Evolutionary conservation across 2,329 filamentous ascomycete species (phyloP).

Genomic region (Westerdykella ornata): DNA sequence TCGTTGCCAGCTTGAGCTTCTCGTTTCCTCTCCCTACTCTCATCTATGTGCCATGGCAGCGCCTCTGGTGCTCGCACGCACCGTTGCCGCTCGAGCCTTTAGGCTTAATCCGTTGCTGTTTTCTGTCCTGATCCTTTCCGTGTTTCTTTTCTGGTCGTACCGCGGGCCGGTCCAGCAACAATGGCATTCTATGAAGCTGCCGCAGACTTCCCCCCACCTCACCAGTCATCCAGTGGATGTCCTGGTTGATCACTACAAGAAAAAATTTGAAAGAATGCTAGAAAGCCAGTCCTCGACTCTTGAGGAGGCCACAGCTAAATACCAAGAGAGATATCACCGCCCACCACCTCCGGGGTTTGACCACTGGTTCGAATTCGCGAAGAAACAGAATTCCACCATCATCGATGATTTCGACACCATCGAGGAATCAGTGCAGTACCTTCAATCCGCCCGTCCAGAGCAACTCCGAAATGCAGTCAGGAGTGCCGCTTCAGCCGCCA

Average conservation of each 20-base stretch:
- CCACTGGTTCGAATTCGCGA: constrained; percentile 54
- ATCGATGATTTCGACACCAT: constrained; percentile 58
- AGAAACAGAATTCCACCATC: constrained; percentile 45
- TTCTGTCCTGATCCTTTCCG: too few relatives aligned
- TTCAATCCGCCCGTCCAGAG: constrained; percentile 47
- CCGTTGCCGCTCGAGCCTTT: too few relatives aligned
- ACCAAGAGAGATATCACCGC: constrained; percentile 47
- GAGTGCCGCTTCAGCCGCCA: constrained; percentile 48
- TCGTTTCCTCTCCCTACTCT: too few relatives aligned
- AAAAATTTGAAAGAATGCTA: not conserved
- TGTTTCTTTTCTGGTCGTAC: too few relatives aligned
- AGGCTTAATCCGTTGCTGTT: too few relatives aligned
- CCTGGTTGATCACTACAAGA: not conserved
- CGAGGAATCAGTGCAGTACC: constrained; percentile 50
- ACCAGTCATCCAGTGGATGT: not conserved
- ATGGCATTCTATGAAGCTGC: too few relatives aligned
- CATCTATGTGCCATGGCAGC: too few relatives aligned
- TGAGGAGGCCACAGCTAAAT: constrained; percentile 46
- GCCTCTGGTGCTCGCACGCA: too few relatives aligned
- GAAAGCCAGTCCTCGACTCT: constrained; percentile 29
- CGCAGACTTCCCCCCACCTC: not conserved
- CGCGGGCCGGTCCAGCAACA: too few relatives aligned
- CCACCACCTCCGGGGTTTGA: constrained; percentile 56
- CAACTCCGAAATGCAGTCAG: constrained; percentile 52
- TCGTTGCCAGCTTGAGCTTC: too few relatives aligned